Conservation (phyloP, 2,329 filamentous ascomycete genomes). For the Cladosporium sp. region DNA sequence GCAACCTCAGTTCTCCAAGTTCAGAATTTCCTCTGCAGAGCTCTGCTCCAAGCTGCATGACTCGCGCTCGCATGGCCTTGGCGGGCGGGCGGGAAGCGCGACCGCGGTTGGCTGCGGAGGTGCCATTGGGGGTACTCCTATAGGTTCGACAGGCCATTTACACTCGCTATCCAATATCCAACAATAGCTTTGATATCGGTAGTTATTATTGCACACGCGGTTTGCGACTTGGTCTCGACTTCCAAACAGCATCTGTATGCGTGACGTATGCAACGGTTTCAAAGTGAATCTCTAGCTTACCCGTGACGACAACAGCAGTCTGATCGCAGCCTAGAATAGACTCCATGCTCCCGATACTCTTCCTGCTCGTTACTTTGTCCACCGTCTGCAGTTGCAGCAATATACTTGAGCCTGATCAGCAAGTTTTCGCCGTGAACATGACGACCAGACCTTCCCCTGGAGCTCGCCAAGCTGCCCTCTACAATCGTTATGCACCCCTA, state of each 20-base stretch:
- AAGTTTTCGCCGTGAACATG: conserved; percentile 14
- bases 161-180: no score
- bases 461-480: conserved; percentile 25
- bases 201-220: no score
- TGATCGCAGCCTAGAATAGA: background rate
- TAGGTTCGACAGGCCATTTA: no score
- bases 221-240: background rate
- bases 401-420: background rate
- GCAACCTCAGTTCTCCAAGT: conserved; percentile 2
- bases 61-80: background rate
- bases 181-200: no score
- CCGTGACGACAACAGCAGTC: conserved; percentile 1
- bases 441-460: conserved; percentile 18
- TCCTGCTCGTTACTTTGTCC: background rate
- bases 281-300: background rate
- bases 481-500: conserved; percentile 26
- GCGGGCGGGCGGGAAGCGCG: background rate
- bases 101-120: background rate
- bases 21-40: conserved; percentile 7
- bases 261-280: background rate
- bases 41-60: background rate
- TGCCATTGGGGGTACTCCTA: background rate
- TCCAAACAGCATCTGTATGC: background rate
- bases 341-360: background rate
- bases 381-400: background rate